Evolutionary conservation across 2,329 filamentous ascomycete species (phyloP).

Genomic region (Monilinia fructicola): DNA sequence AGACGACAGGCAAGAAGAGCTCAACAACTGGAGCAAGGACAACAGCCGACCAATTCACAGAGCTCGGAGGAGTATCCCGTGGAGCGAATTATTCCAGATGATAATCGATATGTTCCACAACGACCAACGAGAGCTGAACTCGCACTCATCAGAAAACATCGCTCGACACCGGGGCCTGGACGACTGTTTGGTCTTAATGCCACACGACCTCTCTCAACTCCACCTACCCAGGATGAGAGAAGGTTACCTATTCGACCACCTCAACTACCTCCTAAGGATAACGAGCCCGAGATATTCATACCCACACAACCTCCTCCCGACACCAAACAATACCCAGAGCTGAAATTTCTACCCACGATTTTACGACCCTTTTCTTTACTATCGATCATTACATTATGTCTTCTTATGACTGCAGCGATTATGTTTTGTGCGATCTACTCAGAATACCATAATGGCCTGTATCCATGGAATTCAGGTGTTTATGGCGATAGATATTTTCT

Average conservation of each 20-base stretch:
- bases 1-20: slow-evolving; percentile 39
- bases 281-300: slow-evolving; percentile 47
- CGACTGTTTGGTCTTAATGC: slow-evolving; percentile 38
- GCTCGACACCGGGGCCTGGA: slow-evolving; percentile 40
- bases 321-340: slow-evolving; percentile 48
- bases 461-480: slow-evolving; percentile 63
- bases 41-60: slow-evolving; percentile 45
- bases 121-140: slow-evolving; percentile 34
- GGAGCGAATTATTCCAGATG: slow-evolving; percentile 50
- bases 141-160: slow-evolving; percentile 41
- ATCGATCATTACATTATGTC: slow-evolving; percentile 58
- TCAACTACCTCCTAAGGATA: slow-evolving; percentile 20
- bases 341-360: slow-evolving; percentile 71
- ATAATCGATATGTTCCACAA: slow-evolving; percentile 41
- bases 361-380: slow-evolving; percentile 66
- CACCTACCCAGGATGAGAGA: slow-evolving; percentile 6
- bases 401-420: slow-evolving; percentile 70
- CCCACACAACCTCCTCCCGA: slow-evolving; percentile 48
- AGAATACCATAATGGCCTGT: slow-evolving; percentile 60
- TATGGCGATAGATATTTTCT: slow-evolving; percentile 78
- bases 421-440: slow-evolving; percentile 73
- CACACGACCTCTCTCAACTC: slow-evolving; percentile 36
- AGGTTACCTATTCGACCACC: slow-evolving; percentile 10
- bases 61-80: slow-evolving; percentile 48
- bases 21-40: slow-evolving; percentile 44